A percentile compares a stretch with the other conserved stretches of the same genome.
phyloP scores from a whole-genome alignment of 352 stramenopile species.

The Pythium phragmiticola region DNA sequence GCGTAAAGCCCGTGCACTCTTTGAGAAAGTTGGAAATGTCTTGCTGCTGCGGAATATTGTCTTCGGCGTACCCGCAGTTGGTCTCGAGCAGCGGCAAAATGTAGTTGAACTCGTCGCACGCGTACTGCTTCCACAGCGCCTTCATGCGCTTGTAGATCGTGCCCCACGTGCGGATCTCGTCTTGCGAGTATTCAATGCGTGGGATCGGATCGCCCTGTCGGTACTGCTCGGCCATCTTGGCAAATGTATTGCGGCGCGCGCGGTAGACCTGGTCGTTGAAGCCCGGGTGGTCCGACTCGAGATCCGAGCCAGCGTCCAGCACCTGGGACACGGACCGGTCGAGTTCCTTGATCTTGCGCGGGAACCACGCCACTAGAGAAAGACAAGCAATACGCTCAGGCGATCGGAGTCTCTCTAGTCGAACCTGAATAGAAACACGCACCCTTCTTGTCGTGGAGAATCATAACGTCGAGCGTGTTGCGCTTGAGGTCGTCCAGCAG shows the following conservation, averaged over 20 bases:
- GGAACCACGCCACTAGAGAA: conserved; percentile 74
- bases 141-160: conserved; percentile 94
- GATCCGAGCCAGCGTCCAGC: conserved; percentile 93
- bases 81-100: conserved; percentile 92
- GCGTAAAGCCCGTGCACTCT: conserved; percentile 87
- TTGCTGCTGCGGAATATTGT: conserved; percentile 95
- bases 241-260: conserved; percentile 83
- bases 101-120: conserved; percentile 96
- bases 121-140: conserved; percentile 91
- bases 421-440: not conserved
- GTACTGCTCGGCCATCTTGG: conserved; percentile 88
- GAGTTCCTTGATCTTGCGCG: conserved; percentile 80
- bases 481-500: conserved; percentile 86
- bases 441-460: conserved; percentile 94
- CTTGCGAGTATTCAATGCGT: conserved; percentile 92
- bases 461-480: conserved; percentile 88
- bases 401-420: no score
- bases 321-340: conserved; percentile 79
- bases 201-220: conserved; percentile 91
- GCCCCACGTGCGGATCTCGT: conserved; percentile 94
- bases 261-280: conserved; percentile 94
- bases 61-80: conserved; percentile 92
- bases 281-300: conserved; percentile 94
- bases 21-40: conserved; percentile 96
- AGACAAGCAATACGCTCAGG: no score